phyloP scores from a whole-genome alignment of 2,329 filamentous ascomycete genomes.

The Alternaria longipes region DNA sequence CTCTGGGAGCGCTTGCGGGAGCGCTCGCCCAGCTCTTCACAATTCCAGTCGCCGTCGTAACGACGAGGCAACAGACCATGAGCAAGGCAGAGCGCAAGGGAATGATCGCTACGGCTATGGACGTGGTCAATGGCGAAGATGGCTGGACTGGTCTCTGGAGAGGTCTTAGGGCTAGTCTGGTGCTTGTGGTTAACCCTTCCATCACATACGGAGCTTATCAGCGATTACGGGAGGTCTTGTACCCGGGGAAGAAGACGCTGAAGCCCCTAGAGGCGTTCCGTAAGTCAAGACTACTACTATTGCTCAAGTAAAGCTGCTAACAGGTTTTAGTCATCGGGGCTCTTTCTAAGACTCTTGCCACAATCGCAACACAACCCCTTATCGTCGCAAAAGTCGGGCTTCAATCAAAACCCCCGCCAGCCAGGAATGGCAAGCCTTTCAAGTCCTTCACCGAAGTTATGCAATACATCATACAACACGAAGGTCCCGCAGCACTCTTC shows the following conservation, averaged over 20 bases:
- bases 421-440: conserved; percentile 88
- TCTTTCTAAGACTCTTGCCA: conserved; percentile 90
- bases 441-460: conserved; percentile 94
- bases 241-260: conserved; percentile 77
- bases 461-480: conserved; percentile 89
- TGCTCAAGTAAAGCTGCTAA: conserved; percentile 22
- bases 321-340: conserved; percentile 78
- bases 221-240: conserved; percentile 79
- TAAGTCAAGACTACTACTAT: conserved; percentile 61
- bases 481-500: conserved; percentile 85
- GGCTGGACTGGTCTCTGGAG: conserved; percentile 91
- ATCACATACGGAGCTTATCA: conserved; percentile 99
- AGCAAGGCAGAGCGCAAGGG: conserved; percentile 84
- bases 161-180: conserved; percentile 92
- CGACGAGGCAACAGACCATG: conserved; percentile 95
- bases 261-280: conserved; percentile 89
- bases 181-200: conserved; percentile 93
- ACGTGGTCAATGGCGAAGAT: conserved; percentile 90
- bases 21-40: conserved; percentile 95
- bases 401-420: conserved; percentile 88
- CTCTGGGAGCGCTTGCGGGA: conserved; percentile 85
- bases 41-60: conserved; percentile 94
- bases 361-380: conserved; percentile 89
- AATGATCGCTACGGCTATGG: conserved; percentile 83
- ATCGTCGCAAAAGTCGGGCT: conserved; percentile 98